These are phyloP conservation scores for Coemansia sp. DNA, from an alignment of 192 early-diverging fungal species.

Conservation along the genomic window DNA sequence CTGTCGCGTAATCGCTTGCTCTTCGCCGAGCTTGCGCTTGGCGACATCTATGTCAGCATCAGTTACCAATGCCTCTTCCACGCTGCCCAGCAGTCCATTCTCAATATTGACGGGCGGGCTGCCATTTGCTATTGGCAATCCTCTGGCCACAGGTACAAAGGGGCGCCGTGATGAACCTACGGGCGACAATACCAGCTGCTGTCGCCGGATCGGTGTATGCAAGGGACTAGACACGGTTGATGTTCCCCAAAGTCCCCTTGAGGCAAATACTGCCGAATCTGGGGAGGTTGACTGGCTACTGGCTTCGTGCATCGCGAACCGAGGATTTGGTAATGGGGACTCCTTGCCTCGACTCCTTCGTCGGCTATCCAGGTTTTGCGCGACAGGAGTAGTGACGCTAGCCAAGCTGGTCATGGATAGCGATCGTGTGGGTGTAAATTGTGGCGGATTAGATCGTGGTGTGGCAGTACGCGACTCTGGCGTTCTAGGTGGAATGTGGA, in stretches of 20 bases:
- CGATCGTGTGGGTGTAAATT: not conserved
- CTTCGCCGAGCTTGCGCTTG: slow-evolving; percentile 36
- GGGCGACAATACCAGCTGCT: slow-evolving; percentile 3
- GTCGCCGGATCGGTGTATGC: slow-evolving; percentile 12
- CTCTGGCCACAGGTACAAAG: not conserved
- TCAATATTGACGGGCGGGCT: not conserved
- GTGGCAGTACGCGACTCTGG: slow-evolving; percentile 37
- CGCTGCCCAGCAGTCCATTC: slow-evolving; percentile 30
- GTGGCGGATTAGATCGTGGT: not conserved
- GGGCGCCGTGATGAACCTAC: not conserved
- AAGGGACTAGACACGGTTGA: slow-evolving; percentile 10
- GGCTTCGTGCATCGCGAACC: not conserved
- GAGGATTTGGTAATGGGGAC: not conserved
- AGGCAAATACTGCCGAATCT: not conserved
- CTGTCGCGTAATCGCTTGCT: slow-evolving; percentile 39
- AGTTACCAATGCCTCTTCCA: slow-evolving; percentile 45
- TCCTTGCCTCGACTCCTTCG: not conserved
- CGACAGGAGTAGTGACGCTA: not conserved
- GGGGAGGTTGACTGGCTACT: not conserved
- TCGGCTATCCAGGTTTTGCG: not conserved
- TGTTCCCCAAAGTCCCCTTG: not conserved
- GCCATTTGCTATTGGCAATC: not conserved
- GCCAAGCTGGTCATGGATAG: not conserved
- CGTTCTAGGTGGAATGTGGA: slow-evolving; percentile 25
- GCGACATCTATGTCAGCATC: slow-evolving; percentile 29